Evolutionary conservation across 2,329 filamentous ascomycete species (phyloP).

Genomic region (Aspergillus brunneoviolaceus): DNA sequence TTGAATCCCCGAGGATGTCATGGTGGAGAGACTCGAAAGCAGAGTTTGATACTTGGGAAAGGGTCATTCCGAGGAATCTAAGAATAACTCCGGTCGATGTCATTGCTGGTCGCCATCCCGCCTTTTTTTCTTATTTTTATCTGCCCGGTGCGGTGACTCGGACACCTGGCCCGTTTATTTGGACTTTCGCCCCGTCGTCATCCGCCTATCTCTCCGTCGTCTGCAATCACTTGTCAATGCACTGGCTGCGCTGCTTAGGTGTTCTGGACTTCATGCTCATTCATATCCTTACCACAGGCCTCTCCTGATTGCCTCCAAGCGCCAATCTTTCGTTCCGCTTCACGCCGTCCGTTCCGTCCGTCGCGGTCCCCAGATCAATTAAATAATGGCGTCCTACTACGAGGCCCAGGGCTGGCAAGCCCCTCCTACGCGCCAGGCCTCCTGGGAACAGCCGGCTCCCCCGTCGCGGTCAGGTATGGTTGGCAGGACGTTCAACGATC

Average conservation of each 20-base stretch:
- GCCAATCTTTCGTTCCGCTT: constrained; percentile 24
- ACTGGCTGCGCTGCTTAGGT: background rate
- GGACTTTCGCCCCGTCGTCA: constrained; percentile 1
- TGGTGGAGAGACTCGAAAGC: constrained; percentile 5
- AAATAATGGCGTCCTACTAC: constrained; percentile 64
- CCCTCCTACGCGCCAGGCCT: constrained; percentile 59
- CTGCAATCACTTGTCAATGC: background rate
- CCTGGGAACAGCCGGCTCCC: constrained; percentile 72
- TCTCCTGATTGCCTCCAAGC: constrained; percentile 25
- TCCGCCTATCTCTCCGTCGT: background rate
- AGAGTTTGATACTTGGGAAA: constrained; percentile 14
- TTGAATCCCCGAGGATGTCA: background rate
- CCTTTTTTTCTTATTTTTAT: constrained; percentile 1
- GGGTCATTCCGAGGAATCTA: constrained; percentile 6
- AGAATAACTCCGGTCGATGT: constrained; percentile 14
- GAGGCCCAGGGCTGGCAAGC: constrained; percentile 65
- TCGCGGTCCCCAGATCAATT: constrained; percentile 13
- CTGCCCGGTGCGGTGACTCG: constrained; percentile 8
- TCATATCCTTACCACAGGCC: constrained; percentile 21
- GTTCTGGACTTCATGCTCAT: constrained; percentile 21
- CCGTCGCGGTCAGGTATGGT: constrained; percentile 69
- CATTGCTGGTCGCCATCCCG: constrained; percentile 18
- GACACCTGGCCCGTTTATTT: constrained; percentile 9
- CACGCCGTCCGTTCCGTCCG: constrained; percentile 16
- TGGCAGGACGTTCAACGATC: constrained; percentile 2